Base-by-base conservation (phyloP, 441 rosid species). In the Croton laevigatus region DNA sequence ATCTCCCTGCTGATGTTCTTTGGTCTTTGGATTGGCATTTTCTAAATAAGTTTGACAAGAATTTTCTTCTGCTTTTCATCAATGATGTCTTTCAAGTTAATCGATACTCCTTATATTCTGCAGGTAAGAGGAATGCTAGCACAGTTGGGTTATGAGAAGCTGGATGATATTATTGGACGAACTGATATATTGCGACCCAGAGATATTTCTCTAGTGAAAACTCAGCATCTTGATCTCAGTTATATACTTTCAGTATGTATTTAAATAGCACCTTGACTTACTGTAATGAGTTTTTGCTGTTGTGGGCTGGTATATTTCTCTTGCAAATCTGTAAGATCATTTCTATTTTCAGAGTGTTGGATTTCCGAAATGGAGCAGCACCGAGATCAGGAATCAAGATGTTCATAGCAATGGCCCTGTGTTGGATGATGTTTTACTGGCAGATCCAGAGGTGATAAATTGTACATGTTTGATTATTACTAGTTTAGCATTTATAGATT, bases 81-180 rank as follows among this genome's bases (percentile, higher is more conserved):
- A 32, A 37, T 62, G 53, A 37, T 20, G 10, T 58, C 19, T 72
- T 45, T 62, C 59, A 16, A 44, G 20, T 65, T 59, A 36, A 34
- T 72, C 12, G 8, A 16, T 64, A 48, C 55, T 64, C 16, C 27
- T 57, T 71, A 22, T 73, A 45, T 71, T 74, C 54, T 36, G 68
- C 69, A 95, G 99, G 95, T 93, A 68, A 89, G 99, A 84, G 97
- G 99, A 70, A 85, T 88, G 81, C 86, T 95, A 73, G 96, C 98
- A 14, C 93, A 93, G 57, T 70, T 95, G 75, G 99, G 99, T 77
- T 95, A 86, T 71, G 86, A 69, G 83, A 95, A 87, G 83, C 72
- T 95, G 80, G 99, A 95, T 66, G 99, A 93, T 80, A 71, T 95
- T 74, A 88, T 95, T 74, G 99, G 99, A 77, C 67, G 91, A 70